Evolutionary conservation across 345 rosid genomes (phyloP).

Genomic region (Populus nigra): DNA sequence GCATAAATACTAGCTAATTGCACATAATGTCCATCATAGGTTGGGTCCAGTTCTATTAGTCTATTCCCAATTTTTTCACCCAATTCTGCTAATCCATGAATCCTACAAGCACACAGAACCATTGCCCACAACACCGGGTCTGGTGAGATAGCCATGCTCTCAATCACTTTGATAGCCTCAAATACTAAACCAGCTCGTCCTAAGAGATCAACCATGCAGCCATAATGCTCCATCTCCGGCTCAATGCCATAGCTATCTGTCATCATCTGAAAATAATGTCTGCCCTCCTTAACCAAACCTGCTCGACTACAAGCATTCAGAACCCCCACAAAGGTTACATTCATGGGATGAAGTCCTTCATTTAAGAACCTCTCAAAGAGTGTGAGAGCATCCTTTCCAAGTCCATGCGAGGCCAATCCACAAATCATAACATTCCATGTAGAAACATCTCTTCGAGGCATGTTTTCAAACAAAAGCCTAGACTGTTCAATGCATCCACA

Average conservation of each 20-base stretch:
- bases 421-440: constrained; percentile 37
- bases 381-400: constrained; percentile 23
- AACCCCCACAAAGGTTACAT: constrained; percentile 31
- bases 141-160: constrained; percentile 2
- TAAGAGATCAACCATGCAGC: constrained; percentile 35
- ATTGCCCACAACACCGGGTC: constrained; percentile 31
- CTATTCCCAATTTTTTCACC: constrained; percentile 24
- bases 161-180: constrained; percentile 26
- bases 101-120: constrained; percentile 26
- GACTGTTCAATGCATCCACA: constrained; percentile 34
- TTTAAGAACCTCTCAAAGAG: constrained; percentile 20
- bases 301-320: constrained; percentile 30
- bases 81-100: constrained; percentile 24
- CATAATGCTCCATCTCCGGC: constrained; percentile 37
- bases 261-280: constrained; percentile 25
- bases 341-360: constrained; percentile 22
- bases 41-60: constrained; percentile 28
- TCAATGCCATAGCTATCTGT: constrained; percentile 18
- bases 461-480: constrained; percentile 7
- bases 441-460: constrained; percentile 14
- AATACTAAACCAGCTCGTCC: constrained; percentile 29
- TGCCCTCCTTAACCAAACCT: constrained; percentile 25
- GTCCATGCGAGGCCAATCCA: constrained; percentile 34
- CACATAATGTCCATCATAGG: constrained; percentile 29
- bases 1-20: constrained; percentile 33